phyloP scores from a whole-genome alignment of 257 asterid genomes.

The Jasminum sambac region DNA sequence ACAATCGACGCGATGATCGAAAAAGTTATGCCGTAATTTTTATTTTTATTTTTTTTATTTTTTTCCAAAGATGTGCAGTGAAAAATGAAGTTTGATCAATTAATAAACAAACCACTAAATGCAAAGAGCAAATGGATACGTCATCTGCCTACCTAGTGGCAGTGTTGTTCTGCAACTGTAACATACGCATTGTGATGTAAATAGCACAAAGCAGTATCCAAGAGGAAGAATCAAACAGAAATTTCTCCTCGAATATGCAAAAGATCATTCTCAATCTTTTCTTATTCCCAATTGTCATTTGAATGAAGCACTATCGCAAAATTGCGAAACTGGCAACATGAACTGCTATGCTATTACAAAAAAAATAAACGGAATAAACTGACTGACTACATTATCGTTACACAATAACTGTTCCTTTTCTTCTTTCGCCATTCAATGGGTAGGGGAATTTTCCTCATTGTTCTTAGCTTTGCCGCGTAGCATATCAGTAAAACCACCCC shows the following conservation, averaged over 20 bases:
- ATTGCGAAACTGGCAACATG: conserved; percentile 13
- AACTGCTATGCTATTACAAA: conserved; percentile 9
- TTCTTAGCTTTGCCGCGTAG: conserved; percentile 75
- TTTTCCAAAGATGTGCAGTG: too few relatives aligned
- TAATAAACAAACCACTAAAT: too few relatives aligned
- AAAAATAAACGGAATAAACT: not conserved
- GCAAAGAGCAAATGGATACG: too few relatives aligned
- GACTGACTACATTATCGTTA: not conserved
- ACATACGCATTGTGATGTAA: not conserved
- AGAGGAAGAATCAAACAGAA: not conserved
- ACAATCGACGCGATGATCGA: too few relatives aligned
- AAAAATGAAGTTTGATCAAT: too few relatives aligned
- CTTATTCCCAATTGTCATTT: not conserved
- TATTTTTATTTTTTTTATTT: too few relatives aligned
- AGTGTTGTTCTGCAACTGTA: too few relatives aligned
- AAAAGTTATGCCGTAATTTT: too few relatives aligned
- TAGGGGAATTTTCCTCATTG: conserved; percentile 51
- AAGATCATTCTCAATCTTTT: not conserved
- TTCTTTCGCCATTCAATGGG: conserved; percentile 35
- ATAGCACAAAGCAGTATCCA: not conserved
- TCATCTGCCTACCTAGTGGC: too few relatives aligned
- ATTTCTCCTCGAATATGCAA: not conserved
- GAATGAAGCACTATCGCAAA: conserved; percentile 13
- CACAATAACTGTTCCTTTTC: conserved; percentile 9
- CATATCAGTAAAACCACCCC: conserved; percentile 87